Conservation (phyloP, 768 basidiomycete species). For the Rhodosporidiobolus odoratus region DNA sequence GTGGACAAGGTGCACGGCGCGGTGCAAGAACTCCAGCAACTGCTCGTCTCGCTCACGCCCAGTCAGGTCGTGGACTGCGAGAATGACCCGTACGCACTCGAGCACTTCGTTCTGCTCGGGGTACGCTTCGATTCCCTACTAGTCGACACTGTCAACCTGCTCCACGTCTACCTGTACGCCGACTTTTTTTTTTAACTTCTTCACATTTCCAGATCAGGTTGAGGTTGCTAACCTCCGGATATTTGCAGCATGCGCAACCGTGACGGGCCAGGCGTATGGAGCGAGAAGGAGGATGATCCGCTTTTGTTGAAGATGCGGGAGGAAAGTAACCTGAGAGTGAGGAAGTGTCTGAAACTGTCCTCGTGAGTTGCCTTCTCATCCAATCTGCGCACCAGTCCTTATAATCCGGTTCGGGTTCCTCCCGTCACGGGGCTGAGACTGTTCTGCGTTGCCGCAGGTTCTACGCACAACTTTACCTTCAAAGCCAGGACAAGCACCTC, state of each 20-base stretch:
- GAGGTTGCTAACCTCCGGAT: not conserved
- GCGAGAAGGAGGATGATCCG: conserved; percentile 14
- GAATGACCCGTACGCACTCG: conserved; percentile 20
- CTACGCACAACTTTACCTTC: conserved; percentile 36
- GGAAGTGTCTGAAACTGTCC: conserved; percentile 32
- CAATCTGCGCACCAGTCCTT: no score
- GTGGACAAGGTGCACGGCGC: conserved; percentile 35
- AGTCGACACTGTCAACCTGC: conserved; percentile 32
- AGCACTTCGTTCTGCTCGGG: conserved; percentile 32
- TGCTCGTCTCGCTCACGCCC: conserved; percentile 19
- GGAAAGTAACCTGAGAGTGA: conserved; percentile 26
- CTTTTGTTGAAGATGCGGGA: not conserved
- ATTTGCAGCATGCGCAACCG: conserved; percentile 7
- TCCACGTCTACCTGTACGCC: conserved; percentile 24
- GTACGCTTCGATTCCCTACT: conserved; percentile 28
- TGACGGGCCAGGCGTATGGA: not conserved
- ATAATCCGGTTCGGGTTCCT: no score
- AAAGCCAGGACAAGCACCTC: conserved; percentile 33
- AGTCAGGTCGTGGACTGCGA: conserved; percentile 10
- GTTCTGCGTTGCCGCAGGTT: conserved; percentile 9
- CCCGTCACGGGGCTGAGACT: not conserved
- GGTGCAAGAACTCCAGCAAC: conserved; percentile 28
- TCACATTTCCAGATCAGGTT: not conserved
- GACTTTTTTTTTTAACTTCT: no score
- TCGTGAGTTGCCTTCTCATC: not conserved